A percentile compares a stretch with the other conserved stretches of the same genome.
These are phyloP conservation scores for Cystobasidium sp. DNA, from an alignment of 1,284 basidiomycete genomes.

Conservation along the genomic window DNA sequence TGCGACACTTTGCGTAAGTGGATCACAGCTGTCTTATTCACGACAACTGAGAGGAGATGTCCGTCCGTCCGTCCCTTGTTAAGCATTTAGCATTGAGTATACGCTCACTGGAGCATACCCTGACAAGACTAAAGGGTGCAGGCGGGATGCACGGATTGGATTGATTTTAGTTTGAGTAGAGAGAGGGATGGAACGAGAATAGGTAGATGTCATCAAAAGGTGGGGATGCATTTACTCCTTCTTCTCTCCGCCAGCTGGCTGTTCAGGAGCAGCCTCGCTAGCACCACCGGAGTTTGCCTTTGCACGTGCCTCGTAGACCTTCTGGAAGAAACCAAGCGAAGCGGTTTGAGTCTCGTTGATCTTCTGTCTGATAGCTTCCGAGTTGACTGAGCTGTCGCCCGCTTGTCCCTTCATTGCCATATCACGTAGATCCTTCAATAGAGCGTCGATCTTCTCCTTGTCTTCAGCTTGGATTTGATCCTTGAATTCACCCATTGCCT, in stretches of 20 bases:
- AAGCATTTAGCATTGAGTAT: too few relatives aligned
- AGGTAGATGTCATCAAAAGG: background rate
- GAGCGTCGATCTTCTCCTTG: slow-evolving; percentile 89
- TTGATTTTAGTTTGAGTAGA: too few relatives aligned
- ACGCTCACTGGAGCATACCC: too few relatives aligned
- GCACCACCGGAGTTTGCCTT: slow-evolving; percentile 42
- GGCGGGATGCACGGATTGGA: too few relatives aligned
- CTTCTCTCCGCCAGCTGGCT: slow-evolving; percentile 30
- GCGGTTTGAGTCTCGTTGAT: slow-evolving; percentile 95
- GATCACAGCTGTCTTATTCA: too few relatives aligned
- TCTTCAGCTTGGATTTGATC: slow-evolving; percentile 89
- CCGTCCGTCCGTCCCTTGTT: too few relatives aligned
- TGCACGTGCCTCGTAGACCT: slow-evolving; percentile 60
- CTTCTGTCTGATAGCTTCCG: slow-evolving; percentile 87
- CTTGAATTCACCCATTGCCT: slow-evolving; percentile 96
- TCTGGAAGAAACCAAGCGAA: slow-evolving; percentile 96
- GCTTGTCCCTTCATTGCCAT: slow-evolving; percentile 89
- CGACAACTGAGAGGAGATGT: too few relatives aligned
- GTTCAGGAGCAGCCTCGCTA: slow-evolving; percentile 15
- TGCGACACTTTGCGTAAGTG: background rate
- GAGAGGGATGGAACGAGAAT: too few relatives aligned
- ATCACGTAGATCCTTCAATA: slow-evolving; percentile 85
- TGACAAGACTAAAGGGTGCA: too few relatives aligned
- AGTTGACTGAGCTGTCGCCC: slow-evolving; percentile 77
- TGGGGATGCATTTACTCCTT: slow-evolving; percentile 20